phyloP scores from a whole-genome alignment of 805 yeast genomes.

The Grigorovia yakushimaensis region DNA sequence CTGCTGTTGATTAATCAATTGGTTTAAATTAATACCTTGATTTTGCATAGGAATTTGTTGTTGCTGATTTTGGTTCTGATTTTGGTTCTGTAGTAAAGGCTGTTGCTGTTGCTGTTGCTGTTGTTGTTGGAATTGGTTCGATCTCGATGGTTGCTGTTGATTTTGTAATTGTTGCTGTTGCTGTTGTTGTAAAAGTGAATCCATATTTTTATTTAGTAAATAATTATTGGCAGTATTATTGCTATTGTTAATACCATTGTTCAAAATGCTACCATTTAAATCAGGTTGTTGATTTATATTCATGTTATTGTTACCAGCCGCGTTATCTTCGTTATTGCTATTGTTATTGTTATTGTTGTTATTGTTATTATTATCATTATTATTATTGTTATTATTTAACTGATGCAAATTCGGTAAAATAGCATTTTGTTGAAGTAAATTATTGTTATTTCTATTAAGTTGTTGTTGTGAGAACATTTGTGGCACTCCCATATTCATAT shows the following conservation, averaged over 20 bases:
- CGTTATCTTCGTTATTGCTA: not conserved
- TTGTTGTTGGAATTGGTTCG: conserved; percentile 10
- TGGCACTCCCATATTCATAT: conserved; percentile 21
- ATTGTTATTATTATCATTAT: not conserved
- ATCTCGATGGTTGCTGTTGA: conserved; percentile 7
- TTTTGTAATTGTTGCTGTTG: conserved; percentile 12
- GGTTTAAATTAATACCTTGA: not conserved
- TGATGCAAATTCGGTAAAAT: conserved; percentile 11
- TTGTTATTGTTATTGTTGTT: not conserved
- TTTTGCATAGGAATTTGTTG: conserved; percentile 4
- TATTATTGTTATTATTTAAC: conserved; percentile 10
- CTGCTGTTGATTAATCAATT: not conserved
- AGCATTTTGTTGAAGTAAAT: conserved; percentile 17
- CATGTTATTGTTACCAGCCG: not conserved
- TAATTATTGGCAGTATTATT: conserved; percentile 13
- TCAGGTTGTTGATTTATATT: conserved; percentile 3
- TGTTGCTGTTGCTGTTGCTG: conserved; percentile 14
- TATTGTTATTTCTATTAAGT: conserved; percentile 14
- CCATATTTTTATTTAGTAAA: conserved; percentile 23
- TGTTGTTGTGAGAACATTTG: conserved; percentile 23
- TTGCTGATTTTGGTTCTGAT: conserved; percentile 10
- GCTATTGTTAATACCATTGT: conserved; percentile 3
- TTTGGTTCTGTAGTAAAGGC: conserved; percentile 22
- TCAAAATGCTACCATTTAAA: conserved; percentile 7
- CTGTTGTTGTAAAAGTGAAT: conserved; percentile 12